These are phyloP conservation scores for Lasiosphaeria ovina DNA, from an alignment of 495 filamentous ascomycete genomes.

Conservation along the genomic window DNA sequence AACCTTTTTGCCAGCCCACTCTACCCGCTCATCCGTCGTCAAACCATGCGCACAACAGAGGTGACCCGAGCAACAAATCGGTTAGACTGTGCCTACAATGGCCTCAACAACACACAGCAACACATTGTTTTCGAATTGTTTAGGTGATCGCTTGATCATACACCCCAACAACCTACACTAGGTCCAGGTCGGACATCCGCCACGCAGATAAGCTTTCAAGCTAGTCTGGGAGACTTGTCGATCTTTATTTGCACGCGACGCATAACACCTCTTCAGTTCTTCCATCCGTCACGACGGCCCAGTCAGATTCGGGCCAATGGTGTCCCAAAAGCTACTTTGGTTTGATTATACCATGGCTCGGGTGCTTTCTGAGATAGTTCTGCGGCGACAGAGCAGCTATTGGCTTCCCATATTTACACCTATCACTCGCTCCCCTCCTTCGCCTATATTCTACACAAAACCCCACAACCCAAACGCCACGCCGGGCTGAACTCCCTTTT, in stretches of 20 bases:
- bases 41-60: no score
- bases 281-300: not conserved
- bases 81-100: no score
- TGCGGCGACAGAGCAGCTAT: conserved; percentile 1
- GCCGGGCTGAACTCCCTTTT: conserved; percentile 22
- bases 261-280: not conserved
- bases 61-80: no score
- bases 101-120: no score
- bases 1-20: no score
- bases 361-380: not conserved
- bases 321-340: not conserved
- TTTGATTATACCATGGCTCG: conserved; percentile 12
- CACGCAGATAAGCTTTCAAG: not conserved
- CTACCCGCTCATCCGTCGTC: no score
- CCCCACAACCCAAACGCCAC: conserved; percentile 27
- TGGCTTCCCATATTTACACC: conserved; percentile 25
- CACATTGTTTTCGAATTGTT: no score
- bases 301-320: not conserved
- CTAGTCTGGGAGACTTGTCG: not conserved
- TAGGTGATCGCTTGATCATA: no score
- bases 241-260: not conserved
- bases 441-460: conserved; percentile 31
- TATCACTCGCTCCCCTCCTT: conserved; percentile 4
- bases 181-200: not conserved
- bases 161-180: no score